Evolutionary conservation across 768 basidiomycete genomes (phyloP).

Genomic region (Serendipita sp.): DNA sequence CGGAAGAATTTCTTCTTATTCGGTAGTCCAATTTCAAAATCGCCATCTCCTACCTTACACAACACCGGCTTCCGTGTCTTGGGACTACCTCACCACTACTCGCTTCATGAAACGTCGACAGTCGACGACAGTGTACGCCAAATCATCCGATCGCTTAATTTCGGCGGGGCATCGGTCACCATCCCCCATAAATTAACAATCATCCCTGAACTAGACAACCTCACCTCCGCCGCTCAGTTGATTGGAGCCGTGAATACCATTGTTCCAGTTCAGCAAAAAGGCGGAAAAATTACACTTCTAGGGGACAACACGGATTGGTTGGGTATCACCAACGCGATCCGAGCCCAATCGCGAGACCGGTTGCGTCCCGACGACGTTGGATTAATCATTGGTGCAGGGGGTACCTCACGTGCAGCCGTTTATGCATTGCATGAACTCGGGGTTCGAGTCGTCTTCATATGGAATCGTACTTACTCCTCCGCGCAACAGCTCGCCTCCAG

Average conservation of each 20-base stretch:
- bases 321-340: conserved; percentile 53
- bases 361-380: conserved; percentile 30
- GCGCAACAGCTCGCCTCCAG: conserved; percentile 49
- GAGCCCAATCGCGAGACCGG: conserved; percentile 24
- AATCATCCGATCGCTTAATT: conserved; percentile 46
- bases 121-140: conserved; percentile 50
- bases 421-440: conserved; percentile 67
- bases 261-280: conserved; percentile 31
- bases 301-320: conserved; percentile 98
- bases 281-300: conserved; percentile 35
- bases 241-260: conserved; percentile 97
- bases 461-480: conserved; percentile 65
- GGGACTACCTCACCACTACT: conserved; percentile 72
- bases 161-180: conserved; percentile 93
- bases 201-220: conserved; percentile 60
- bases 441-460: conserved; percentile 59
- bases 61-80: conserved; percentile 71
- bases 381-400: conserved; percentile 88
- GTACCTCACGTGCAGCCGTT: conserved; percentile 85
- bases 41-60: conserved; percentile 85
- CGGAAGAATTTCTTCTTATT: conserved; percentile 67
- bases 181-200: conserved; percentile 90
- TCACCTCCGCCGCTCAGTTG: conserved; percentile 63
- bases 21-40: conserved; percentile 74
- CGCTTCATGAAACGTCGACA: conserved; percentile 51